These are phyloP conservation scores for Hebeloma cylindrosporum DNA, from an alignment of 768 basidiomycete species.

Conservation along the genomic window DNA sequence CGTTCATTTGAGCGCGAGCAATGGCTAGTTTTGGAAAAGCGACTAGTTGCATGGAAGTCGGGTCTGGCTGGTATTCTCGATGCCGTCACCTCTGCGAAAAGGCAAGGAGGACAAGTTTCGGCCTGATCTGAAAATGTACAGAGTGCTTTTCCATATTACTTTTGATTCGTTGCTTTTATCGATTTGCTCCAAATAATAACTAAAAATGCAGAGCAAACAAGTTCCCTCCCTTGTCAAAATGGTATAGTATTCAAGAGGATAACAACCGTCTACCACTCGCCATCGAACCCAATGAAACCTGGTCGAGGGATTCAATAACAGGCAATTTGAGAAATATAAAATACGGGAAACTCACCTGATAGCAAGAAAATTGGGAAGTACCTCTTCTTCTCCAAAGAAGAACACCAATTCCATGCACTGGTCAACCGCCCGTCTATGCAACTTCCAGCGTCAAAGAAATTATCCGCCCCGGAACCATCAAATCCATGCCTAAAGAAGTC, in stretches of 20 bases:
- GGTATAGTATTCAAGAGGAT: background rate
- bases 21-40: conserved; percentile 77
- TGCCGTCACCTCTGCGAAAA: conserved; percentile 60
- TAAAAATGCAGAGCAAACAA: too few species aligned
- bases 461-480: conserved; percentile 89
- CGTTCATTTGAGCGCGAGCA: conserved; percentile 76
- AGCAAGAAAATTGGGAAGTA: conserved; percentile 81
- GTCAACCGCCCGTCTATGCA: conserved; percentile 84
- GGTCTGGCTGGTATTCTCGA: conserved; percentile 70
- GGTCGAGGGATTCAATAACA: background rate
- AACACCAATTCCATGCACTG: conserved; percentile 94
- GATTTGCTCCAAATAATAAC: too few species aligned
- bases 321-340: background rate
- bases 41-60: conserved; percentile 75
- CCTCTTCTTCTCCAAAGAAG: conserved; percentile 79
- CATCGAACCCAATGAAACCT: conserved; percentile 87
- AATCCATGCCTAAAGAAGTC: conserved; percentile 90
- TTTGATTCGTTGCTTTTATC: conserved; percentile 7
- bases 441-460: conserved; percentile 87
- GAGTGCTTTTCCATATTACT: conserved; percentile 2
- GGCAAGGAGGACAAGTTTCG: conserved; percentile 38
- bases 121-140: conserved; percentile 19
- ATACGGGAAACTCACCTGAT: conserved; percentile 49
- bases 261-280: conserved; percentile 63
- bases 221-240: too few species aligned